Conservation (phyloP, 805 yeast species). For the Naumovozyma dairenensis region DNA sequence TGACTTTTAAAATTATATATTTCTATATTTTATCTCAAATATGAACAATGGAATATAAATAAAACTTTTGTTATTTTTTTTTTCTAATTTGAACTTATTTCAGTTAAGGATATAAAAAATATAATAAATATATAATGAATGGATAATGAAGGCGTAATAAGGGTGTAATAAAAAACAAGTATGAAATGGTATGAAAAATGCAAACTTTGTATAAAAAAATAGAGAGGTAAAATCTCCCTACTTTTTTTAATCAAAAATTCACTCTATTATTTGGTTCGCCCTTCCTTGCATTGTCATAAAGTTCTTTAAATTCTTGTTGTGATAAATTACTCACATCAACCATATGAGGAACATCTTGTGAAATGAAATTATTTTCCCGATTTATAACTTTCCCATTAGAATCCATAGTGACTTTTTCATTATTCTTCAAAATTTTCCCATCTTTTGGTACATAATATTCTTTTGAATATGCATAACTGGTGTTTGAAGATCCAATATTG, state of each 20-base stretch:
- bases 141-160: no score
- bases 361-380: background rate
- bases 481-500: conserved; percentile 14
- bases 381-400: background rate
- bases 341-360: conserved; percentile 7
- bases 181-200: no score
- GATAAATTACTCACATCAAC: conserved; percentile 16
- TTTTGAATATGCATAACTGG: conserved; percentile 15
- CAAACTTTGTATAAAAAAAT: no score
- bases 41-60: no score
- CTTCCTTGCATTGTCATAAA: conserved; percentile 14
- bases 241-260: conserved; percentile 9
- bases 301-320: conserved; percentile 15
- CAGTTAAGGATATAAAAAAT: no score
- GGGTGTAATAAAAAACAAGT: no score
- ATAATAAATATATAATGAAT: no score
- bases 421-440: background rate
- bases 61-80: no score
- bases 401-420: conserved; percentile 3
- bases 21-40: no score
- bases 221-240: no score
- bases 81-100: no score
- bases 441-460: conserved; percentile 13
- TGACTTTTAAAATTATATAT: no score
- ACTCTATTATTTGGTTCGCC: conserved; percentile 24